phyloP scores from a whole-genome alignment of 164 flowering plant species.

The Vitis amurensis region DNA sequence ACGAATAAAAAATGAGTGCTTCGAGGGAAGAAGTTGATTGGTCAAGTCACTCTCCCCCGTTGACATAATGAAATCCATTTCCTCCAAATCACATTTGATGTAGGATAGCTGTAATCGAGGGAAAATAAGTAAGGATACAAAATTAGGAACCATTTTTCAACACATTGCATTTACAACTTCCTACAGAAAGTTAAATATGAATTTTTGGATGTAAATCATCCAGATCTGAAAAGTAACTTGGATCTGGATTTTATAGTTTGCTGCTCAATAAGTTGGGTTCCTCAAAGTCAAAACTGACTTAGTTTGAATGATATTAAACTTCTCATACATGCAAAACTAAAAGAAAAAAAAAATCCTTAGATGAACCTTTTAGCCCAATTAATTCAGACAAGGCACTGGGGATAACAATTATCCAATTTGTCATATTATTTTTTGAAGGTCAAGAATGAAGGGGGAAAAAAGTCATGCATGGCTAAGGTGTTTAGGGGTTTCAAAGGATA shows the following conservation, averaged over 20 bases:
- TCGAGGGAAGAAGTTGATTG: constrained; percentile 90
- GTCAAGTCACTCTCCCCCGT: constrained; percentile 64
- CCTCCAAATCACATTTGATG: constrained; percentile 71
- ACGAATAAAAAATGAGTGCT: constrained; percentile 80
- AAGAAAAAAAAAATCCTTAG: too few species aligned
- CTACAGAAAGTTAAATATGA: not conserved
- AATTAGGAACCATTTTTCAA: not conserved
- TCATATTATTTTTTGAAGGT: too few species aligned
- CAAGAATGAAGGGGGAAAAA: too few species aligned
- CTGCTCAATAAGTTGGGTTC: too few species aligned
- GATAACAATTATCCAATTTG: too few species aligned
- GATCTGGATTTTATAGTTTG: not conserved
- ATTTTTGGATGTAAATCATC: not conserved
- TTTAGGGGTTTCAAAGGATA: too few species aligned
- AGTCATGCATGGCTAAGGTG: too few species aligned
- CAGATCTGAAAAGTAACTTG: not conserved
- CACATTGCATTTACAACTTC: not conserved
- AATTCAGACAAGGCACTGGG: too few species aligned
- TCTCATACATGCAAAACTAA: too few species aligned
- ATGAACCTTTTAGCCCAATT: too few species aligned
- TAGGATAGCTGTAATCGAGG: constrained; percentile 57
- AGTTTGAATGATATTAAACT: too few species aligned
- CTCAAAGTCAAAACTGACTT: too few species aligned
- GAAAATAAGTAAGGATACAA: not conserved
- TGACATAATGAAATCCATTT: constrained; percentile 85